Evolutionary conservation across 2,329 filamentous ascomycete species (phyloP).

Genomic region (Coniella vitis): DNA sequence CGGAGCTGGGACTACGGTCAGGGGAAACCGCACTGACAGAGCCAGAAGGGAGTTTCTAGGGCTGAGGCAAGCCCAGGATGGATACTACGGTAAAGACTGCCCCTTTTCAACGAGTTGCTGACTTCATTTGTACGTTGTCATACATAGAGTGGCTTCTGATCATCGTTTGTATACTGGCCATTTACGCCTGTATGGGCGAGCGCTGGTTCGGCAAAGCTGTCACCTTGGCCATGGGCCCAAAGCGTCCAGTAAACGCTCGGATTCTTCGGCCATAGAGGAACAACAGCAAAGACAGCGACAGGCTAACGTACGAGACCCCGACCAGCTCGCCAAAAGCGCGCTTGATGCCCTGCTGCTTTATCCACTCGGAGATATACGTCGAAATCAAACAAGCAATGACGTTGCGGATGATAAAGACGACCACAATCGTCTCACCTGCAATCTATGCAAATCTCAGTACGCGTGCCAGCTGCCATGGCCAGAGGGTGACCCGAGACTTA

Average conservation of each 20-base stretch:
- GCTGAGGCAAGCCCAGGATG: too few species aligned
- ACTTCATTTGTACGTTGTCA: too few species aligned
- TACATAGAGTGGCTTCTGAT: too few species aligned
- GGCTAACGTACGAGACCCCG: constrained; percentile 2
- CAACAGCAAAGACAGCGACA: constrained; percentile 2
- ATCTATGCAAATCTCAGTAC: constrained; percentile 7
- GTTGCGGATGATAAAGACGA: constrained; percentile 24
- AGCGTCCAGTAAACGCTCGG: background rate
- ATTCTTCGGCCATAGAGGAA: background rate
- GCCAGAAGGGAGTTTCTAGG: too few species aligned
- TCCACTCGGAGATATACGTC: constrained; percentile 22
- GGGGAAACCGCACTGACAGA: too few species aligned
- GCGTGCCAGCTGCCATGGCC: background rate
- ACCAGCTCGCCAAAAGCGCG: constrained; percentile 23
- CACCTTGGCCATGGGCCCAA: constrained; percentile 3
- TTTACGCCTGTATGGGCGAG: background rate
- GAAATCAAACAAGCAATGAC: constrained; percentile 22
- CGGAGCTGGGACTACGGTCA: too few species aligned
- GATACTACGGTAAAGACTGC: too few species aligned
- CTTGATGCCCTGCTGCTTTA: constrained; percentile 17
- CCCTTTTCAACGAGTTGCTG: too few species aligned
- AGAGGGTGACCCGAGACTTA: background rate
- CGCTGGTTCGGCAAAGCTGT: background rate
- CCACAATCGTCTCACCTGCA: constrained; percentile 24
- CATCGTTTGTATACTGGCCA: too few species aligned